These are phyloP conservation scores for Porpolomopsis calyptriformis DNA, from an alignment of 768 basidiomycete genomes.

Conservation along the genomic window DNA sequence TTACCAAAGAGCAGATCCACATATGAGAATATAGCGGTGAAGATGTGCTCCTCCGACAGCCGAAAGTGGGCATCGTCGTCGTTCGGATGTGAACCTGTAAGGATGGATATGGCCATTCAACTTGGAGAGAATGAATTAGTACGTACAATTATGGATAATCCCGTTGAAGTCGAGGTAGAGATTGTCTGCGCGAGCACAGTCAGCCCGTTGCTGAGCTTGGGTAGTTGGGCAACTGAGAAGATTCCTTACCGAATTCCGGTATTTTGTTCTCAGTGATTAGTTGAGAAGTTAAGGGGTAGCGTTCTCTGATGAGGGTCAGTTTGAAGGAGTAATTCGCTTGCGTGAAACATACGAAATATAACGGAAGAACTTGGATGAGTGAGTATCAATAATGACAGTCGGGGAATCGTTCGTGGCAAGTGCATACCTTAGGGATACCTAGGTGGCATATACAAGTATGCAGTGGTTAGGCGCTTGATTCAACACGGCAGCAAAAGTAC, in stretches of 20 bases:
- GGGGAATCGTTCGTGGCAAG: neutral
- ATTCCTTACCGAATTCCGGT: slow-evolving; percentile 92
- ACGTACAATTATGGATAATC: slow-evolving; percentile 75
- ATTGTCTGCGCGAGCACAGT: slow-evolving; percentile 46
- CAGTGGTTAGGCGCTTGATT: neutral
- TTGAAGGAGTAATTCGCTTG: too few species aligned
- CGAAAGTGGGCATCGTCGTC: slow-evolving; percentile 95
- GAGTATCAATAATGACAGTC: slow-evolving; percentile 5
- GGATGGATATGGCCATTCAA: slow-evolving; percentile 16
- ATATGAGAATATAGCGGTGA: slow-evolving; percentile 93
- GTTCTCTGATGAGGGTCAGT: slow-evolving; percentile 48
- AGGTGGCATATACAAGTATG: neutral
- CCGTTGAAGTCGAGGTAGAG: slow-evolving; percentile 92
- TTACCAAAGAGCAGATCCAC: slow-evolving; percentile 94
- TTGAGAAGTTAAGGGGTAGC: slow-evolving; percentile 96
- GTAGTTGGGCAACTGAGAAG: too few species aligned
- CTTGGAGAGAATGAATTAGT: neutral
- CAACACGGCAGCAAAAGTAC: neutral
- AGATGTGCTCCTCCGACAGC: slow-evolving; percentile 93
- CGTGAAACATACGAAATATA: slow-evolving; percentile 29
- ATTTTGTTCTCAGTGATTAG: slow-evolving; percentile 98
- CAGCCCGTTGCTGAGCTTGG: slow-evolving; percentile 4
- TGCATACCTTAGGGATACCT: slow-evolving; percentile 59
- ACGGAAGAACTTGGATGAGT: slow-evolving; percentile 72
- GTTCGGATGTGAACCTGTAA: slow-evolving; percentile 82